Evolutionary conservation across 352 stramenopile species (phyloP), one percentile per base, ranked within the genome.

Genomic region (Globisporangium cederbergense): DNA sequence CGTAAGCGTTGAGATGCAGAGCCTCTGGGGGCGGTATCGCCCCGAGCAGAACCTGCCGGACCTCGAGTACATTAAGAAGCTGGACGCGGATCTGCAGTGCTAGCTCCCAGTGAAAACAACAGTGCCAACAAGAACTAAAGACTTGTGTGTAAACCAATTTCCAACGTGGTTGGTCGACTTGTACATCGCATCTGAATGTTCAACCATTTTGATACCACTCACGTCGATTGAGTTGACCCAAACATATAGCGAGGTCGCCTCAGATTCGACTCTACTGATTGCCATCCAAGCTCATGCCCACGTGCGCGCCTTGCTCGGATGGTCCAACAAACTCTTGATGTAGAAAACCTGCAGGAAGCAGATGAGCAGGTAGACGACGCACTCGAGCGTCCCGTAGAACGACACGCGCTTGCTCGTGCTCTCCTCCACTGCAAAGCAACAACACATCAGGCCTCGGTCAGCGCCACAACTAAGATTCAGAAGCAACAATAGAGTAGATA

Each of bases 281-380:
- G 40, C 18, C 14, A 45, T n/a, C 40, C 11, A n/a, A 11, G 32
- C 13, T 59, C 20, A 64, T 22, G 75, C 81, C 80, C 81, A 90
- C 25, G 70, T 76, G 13, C 74, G 77, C 40, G 71, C 56, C 62
- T 79, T 83, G 28, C 73, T 76, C 16, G 85, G 82, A 6, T 53
- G 76, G 47, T 90, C 76, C 42, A 93, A 67, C 62, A 93, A 74
- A 13, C 71, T 68, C 66, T 91, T 90, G 71, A 93, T 93, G 74
- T 93, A 93, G 30, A 75, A 81, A 42, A 93, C 79, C 54, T 93
- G 85, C 34, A 79, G 77, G 47, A 90, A 75, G 67, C 83, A 90
- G 0, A 89, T 75, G 1, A 80, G 46, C 11, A 93, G 64, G 68
- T 93, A 93, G 16, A 93, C 77, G 25, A 77, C 58, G 70, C 82